Evolutionary conservation across 257 asterid genomes (phyloP), one percentile per base, ranked within the genome.

Genomic region (Solanum pinnatisectum): DNA sequence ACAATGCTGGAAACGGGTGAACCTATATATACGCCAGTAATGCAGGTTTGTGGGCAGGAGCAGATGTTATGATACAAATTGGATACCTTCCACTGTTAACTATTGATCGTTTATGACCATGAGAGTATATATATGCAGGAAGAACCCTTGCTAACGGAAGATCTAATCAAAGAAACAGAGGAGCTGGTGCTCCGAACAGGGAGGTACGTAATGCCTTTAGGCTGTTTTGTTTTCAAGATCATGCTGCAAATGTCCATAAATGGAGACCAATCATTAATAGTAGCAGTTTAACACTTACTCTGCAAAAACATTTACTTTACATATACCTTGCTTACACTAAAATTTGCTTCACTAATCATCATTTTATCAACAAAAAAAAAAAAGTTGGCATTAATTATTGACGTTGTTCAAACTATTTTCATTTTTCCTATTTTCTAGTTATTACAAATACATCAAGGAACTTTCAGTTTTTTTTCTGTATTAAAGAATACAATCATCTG

Each of bases 121-220:
- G 84, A 63, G 83, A 65, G 16, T 56, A 63, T 77, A 74, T 73
- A 71, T 88, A 79, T 92, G 78, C 89, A 97, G 99, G 99, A 97
- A 90, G 95, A 94, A 3, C 99, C 99, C 89, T 84, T 97, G 91
- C 90, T 97, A 86, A 97, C 99, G 60, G 99, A 96, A 94, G 99
- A 97, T 91, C 93, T 96, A 87, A 93, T 97, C 84, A 97, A 94
- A 93, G 99, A 97, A 92, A 97, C 99, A 22, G 99, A 97, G 92
- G 99, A 97, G 92, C 96, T 97, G 89, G 99, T 97, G 88, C 94
- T 95, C 46, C 94, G 99, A 87, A 97, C 99, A 71, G 98, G 99
- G 88, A 97, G 99, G 99, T 97, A 33, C 0, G 35, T 44, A 87
- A 91, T 71, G 84, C 88, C 49, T 32, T 44, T 56, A 46, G 67